Conservation (phyloP, 208 protist species). For the Vickermania spadyakhi region DNA sequence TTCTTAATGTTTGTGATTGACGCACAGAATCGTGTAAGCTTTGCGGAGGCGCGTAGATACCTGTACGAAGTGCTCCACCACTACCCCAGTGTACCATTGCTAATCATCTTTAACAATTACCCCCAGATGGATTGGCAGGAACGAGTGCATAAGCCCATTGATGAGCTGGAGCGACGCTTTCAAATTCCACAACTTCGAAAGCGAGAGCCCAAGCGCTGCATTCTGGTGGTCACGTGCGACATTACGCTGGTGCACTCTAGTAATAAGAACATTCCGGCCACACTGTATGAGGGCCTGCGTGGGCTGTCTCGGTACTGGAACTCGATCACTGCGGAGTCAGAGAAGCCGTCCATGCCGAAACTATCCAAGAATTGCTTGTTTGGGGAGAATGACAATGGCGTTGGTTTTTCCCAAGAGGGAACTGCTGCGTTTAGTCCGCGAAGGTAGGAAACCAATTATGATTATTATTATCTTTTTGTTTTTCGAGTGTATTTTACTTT, state of each 20-base stretch:
- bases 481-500: too few species aligned
- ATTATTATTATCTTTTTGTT: too few species aligned
- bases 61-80: slow-evolving; percentile 37
- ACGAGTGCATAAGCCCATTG: slow-evolving; percentile 15
- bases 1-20: slow-evolving; percentile 79
- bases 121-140: slow-evolving; percentile 19
- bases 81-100: slow-evolving; percentile 40
- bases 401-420: too few species aligned
- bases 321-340: slow-evolving; percentile 1
- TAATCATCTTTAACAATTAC: slow-evolving; percentile 84
- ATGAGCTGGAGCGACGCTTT: slow-evolving; percentile 24
- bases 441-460: too few species aligned
- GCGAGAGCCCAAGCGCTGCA: slow-evolving; percentile 14
- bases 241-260: slow-evolving; percentile 51
- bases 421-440: too few species aligned
- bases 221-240: slow-evolving; percentile 64
- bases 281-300: slow-evolving; percentile 27
- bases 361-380: not conserved
- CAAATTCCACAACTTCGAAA: slow-evolving; percentile 38
- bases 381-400: too few species aligned
- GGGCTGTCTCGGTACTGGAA: slow-evolving; percentile 37
- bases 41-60: slow-evolving; percentile 41
- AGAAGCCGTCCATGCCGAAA: slow-evolving; percentile 17
- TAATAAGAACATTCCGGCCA: slow-evolving; percentile 23
- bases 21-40: slow-evolving; percentile 23